Conservation (phyloP, 495 filamentous ascomycete genomes). For the Jackrogersella multiformis region DNA sequence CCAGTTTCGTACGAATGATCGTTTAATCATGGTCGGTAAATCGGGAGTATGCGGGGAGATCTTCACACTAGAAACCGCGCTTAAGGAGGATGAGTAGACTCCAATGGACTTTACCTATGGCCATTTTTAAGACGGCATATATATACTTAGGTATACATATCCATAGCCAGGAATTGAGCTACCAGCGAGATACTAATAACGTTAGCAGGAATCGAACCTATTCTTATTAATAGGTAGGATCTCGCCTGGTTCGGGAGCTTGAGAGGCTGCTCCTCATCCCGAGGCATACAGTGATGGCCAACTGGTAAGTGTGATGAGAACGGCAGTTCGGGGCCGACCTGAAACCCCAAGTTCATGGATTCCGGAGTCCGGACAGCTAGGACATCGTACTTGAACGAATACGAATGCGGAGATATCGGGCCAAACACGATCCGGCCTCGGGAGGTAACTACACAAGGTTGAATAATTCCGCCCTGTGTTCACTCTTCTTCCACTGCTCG, state of each 20-base stretch:
- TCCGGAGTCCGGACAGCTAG: not conserved
- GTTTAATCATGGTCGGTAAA: slow-evolving; percentile 3
- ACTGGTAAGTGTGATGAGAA: not conserved
- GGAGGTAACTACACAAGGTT: slow-evolving; percentile 14
- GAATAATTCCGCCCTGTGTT: slow-evolving; percentile 19
- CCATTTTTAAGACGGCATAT: not conserved
- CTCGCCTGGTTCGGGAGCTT: no score
- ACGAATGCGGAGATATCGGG: slow-evolving; percentile 27
- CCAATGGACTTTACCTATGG: not conserved
- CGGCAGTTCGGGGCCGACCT: not conserved
- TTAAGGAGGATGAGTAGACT: not conserved
- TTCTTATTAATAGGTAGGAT: no score
- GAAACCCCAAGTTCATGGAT: not conserved
- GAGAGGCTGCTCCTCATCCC: not conserved
- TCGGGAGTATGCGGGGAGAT: slow-evolving; percentile 3
- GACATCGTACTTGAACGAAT: slow-evolving; percentile 30
- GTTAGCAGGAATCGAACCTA: no score
- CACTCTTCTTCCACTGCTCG: slow-evolving; percentile 19
- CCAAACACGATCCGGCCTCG: not conserved
- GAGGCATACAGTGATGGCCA: not conserved
- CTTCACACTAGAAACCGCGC: not conserved
- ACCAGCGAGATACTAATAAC: no score
- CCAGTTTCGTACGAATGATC: not conserved
- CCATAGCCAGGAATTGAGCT: no score
- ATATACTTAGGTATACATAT: no score